Evolutionary conservation across 768 basidiomycete species (phyloP).

Genomic region (Pleurotus platypus): DNA sequence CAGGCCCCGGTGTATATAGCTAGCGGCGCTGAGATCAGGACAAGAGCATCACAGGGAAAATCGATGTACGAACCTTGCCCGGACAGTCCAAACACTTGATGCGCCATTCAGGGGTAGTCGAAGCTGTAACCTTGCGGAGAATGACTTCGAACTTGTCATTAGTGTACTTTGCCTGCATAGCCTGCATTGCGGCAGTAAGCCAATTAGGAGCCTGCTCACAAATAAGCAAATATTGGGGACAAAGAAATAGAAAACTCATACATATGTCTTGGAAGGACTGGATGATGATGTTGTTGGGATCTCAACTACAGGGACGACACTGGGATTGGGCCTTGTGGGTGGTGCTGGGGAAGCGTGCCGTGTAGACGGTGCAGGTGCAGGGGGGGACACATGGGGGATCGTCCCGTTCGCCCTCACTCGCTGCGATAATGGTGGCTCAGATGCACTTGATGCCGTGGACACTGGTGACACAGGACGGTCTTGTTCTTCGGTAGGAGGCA

Average conservation of each 20-base stretch:
- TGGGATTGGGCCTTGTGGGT: not conserved
- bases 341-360: slow-evolving; percentile 7
- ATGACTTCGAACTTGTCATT: slow-evolving; percentile 83
- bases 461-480: slow-evolving; percentile 69
- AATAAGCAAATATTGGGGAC: slow-evolving; percentile 5
- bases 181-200: slow-evolving; percentile 64
- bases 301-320: slow-evolving; percentile 9
- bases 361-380: not conserved
- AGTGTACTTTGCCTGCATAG: slow-evolving; percentile 69
- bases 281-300: slow-evolving; percentile 18
- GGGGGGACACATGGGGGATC: slow-evolving; percentile 22
- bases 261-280: slow-evolving; percentile 24
- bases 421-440: slow-evolving; percentile 72
- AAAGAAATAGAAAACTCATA: slow-evolving; percentile 6
- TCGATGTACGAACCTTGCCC: slow-evolving; percentile 63
- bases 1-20: slow-evolving; percentile 90
- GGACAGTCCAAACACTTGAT: slow-evolving; percentile 91
- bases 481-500: slow-evolving; percentile 31
- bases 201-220: slow-evolving; percentile 53
- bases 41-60: not conserved
- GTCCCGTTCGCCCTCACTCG: slow-evolving; percentile 58
- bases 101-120: slow-evolving; percentile 77
- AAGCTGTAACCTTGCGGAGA: slow-evolving; percentile 51
- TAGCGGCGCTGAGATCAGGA: slow-evolving; percentile 25
- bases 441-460: slow-evolving; percentile 69